A percentile compares a stretch with the other conserved stretches of the same genome.
These are phyloP conservation scores for Raphanus sativus DNA, from an alignment of 345 rosid species.

Conservation along the genomic window DNA sequence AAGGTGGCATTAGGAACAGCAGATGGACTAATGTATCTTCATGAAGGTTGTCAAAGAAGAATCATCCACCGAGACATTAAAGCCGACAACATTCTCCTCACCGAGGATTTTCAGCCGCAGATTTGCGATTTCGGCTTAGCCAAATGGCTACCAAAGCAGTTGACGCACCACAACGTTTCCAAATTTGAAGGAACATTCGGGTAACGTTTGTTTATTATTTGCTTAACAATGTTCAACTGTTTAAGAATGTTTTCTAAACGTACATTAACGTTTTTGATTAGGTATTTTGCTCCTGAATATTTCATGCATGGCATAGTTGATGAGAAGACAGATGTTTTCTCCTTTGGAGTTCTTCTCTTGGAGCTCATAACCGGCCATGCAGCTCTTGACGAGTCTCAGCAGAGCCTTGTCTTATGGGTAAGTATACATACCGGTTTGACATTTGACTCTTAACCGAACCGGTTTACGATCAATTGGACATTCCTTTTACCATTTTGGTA, in stretches of 20 bases:
- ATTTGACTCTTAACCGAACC: conserved; percentile 11
- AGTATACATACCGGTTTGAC: conserved; percentile 11
- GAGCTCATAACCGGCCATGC: conserved; percentile 83
- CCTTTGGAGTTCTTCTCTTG: conserved; percentile 85
- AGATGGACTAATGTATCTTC: conserved; percentile 84
- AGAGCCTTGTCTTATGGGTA: conserved; percentile 86
- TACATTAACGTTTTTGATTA: not conserved
- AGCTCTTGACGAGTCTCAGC: conserved; percentile 68
- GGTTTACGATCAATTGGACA: not conserved
- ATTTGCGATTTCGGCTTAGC: conserved; percentile 95
- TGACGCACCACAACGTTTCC: conserved; percentile 81
- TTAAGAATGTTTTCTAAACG: not conserved
- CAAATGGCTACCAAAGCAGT: conserved; percentile 86
- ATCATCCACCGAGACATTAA: conserved; percentile 97
- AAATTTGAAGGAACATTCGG: conserved; percentile 98
- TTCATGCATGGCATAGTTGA: conserved; percentile 92
- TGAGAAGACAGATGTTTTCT: conserved; percentile 88
- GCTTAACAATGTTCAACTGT: not conserved
- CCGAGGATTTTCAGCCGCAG: conserved; percentile 88
- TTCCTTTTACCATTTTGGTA: not conserved
- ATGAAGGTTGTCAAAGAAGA: conserved; percentile 72
- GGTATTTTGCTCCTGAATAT: conserved; percentile 36
- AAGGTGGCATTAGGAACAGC: conserved; percentile 83
- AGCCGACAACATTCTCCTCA: conserved; percentile 87
- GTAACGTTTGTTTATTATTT: conserved; percentile 34